Base-by-base conservation (phyloP, 78 protist species). In the Diacronema lutheri region DNA sequence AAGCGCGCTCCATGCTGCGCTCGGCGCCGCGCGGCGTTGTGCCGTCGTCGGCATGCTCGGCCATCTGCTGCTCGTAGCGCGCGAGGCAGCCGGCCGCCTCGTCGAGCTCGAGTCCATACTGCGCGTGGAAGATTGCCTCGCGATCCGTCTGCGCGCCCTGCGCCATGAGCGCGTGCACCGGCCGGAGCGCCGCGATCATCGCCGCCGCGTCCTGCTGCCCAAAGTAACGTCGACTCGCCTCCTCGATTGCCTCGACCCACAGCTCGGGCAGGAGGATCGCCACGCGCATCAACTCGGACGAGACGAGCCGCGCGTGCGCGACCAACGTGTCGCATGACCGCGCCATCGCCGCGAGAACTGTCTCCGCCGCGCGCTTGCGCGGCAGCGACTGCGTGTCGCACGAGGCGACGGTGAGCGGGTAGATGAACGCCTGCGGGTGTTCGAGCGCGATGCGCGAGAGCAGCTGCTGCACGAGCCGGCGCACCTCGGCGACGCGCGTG, bases 341-440 rank as follows among this genome's bases (percentile, higher is more conserved):
- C 12, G 11, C 19, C 50, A 0, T 62, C 13, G 6, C 60, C 38
- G 9, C 4, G 14, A 50, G 25, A 20, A 44, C 41, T 3, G 9
- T 33, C 76, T 12, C 29, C 74, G 78, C 86, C 35, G 58, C 66
- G 44, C 4, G 33, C 14, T 35, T 46, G 38, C 87, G 87, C 19
- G 38, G 57, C 31, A 0, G 38, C 25, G 55, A 14, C 29, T 0
- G 41, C 14, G 74, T 44, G 74, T 78, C 62, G 76, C 4, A 16
- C 37, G 89, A 0, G 35, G 99, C 98, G 57, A 98, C 99, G 26
- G 97, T 92, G 38, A 98, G 90, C 61, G 99, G 99, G 92, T 96
- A 98, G 40, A 98, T 88, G 35, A 98, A 92, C 3, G 99, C 99
- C 81, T 98, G 99, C 58, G 99, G 99, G 81, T 98, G 99, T 83